Evolutionary conservation across 805 yeast genomes (phyloP), one percentile per base, ranked within the genome.

Genomic region (Hanseniaspora singularis): DNA sequence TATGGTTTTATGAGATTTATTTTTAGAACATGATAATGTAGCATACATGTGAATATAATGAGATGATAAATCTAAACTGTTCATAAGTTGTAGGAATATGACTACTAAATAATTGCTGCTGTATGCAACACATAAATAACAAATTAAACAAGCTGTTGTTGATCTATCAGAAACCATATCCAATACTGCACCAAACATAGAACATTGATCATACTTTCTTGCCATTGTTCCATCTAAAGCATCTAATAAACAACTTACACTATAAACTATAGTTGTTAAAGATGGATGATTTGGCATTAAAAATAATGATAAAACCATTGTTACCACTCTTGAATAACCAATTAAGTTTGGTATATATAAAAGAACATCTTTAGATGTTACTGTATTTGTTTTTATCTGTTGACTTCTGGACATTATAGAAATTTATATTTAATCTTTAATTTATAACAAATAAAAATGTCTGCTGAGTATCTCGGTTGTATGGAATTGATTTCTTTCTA

Each of bases 21-120:
- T 77, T 16, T 33, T 38, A 16, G 97, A 97, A 32, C 77, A 68
- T 45, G 79, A 72, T 55, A 88, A 68, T 66, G 86, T 82, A 34
- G 97, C 95, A 63, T 88, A 88, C 98, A 92, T 92, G 67, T 92
- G 98, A 83, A 92, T 84, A 67, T 92, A 92, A 62, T 92, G 99
- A 44, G 94, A 82, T 2, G 96, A 87, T 56, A 92, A 72, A 59
- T 83, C 94, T 55, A 92, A 69, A 10, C 94, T 81, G 42, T 88
- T 78, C 55, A 92, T 70, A 22, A 84, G 55, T 66, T 92, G 99
- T 79, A 89, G 88, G 30, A 47, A 47, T 38, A 53, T 50, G 16
- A 55, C 46, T 19, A 57, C 70, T 64, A 70, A 81, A 27, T 63
- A 43, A 8, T 31, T 22, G 10, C 56, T 7, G 96, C 96, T 43